A percentile compares a stretch with the other conserved stretches of the same genome.
phyloP scores from a whole-genome alignment of 352 stramenopile genomes.

The Ophiocytium majus region DNA sequence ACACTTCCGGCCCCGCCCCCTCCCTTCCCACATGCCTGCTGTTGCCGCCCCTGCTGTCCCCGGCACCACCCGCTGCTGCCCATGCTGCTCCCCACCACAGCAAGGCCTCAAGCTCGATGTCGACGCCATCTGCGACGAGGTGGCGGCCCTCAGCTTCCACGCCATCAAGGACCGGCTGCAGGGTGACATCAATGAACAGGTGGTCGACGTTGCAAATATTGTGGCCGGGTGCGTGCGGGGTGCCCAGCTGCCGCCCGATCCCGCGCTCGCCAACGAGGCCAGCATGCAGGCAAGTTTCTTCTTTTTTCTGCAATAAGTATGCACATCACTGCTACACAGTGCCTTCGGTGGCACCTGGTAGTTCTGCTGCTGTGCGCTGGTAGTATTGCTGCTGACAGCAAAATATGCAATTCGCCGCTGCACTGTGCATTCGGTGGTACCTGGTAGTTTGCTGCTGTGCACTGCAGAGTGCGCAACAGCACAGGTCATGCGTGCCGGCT shows the following conservation, averaged over 20 bases:
- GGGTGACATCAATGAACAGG: conserved; percentile 14
- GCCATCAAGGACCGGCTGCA: conserved; percentile 8
- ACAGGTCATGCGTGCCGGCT: no score
- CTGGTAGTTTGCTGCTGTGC: no score
- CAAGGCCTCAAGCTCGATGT: background rate
- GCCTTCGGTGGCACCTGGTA: no score
- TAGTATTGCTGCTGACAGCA: no score
- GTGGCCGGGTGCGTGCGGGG: background rate
- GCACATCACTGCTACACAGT: no score
- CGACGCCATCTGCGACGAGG: conserved; percentile 9
- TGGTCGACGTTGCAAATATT: conserved; percentile 19
- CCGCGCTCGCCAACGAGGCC: background rate
- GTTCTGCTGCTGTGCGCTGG: no score
- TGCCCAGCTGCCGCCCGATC: background rate
- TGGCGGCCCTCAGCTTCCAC: background rate
- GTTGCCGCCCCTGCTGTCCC: background rate
- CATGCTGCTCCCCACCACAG: no score
- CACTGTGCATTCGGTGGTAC: no score
- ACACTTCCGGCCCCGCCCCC: background rate
- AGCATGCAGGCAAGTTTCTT: background rate
- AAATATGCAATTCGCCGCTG: no score
- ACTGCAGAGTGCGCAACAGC: no score
- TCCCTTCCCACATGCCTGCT: background rate
- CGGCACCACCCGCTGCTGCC: background rate
- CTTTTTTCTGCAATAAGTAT: no score